Evolutionary conservation across 2,329 filamentous ascomycete genomes (phyloP).

Genomic region (Epichloe gansuensis): DNA sequence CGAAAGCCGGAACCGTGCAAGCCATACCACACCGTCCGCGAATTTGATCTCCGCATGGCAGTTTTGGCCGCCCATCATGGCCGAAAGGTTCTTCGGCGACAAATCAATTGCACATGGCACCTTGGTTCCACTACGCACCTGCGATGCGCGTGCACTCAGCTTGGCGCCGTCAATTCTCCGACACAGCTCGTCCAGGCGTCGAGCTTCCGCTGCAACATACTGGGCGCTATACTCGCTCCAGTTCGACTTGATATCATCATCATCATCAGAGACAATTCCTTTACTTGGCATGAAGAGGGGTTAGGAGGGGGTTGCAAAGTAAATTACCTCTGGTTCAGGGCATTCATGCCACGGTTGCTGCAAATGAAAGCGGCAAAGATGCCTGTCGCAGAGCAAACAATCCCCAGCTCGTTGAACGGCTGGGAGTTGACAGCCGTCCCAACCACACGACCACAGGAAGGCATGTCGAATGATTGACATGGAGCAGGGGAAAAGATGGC

Average conservation of each 20-base stretch:
- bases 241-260: not conserved
- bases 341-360: slow-evolving; percentile 6
- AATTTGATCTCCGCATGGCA: slow-evolving; percentile 18
- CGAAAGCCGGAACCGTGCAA: not conserved
- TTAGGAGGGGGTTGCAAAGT: too few species aligned
- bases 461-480: not conserved
- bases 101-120: slow-evolving; percentile 12
- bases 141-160: not conserved
- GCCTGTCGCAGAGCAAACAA: slow-evolving; percentile 14
- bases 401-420: slow-evolving; percentile 15
- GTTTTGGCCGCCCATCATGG: slow-evolving; percentile 17
- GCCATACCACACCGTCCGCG: slow-evolving; percentile 10
- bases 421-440: not conserved
- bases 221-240: not conserved
- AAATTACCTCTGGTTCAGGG: not conserved
- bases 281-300: too few species aligned
- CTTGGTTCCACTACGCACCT: not conserved
- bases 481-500: too few species aligned
- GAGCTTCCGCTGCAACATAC: not conserved
- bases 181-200: not conserved
- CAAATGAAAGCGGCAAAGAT: slow-evolving; percentile 15
- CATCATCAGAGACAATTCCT: too few species aligned
- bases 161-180: not conserved
- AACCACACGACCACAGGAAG: not conserved
- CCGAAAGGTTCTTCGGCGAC: slow-evolving; percentile 9